Base-by-base conservation (phyloP, 164 flowering plant species). In the Magnolia sinica region DNA sequence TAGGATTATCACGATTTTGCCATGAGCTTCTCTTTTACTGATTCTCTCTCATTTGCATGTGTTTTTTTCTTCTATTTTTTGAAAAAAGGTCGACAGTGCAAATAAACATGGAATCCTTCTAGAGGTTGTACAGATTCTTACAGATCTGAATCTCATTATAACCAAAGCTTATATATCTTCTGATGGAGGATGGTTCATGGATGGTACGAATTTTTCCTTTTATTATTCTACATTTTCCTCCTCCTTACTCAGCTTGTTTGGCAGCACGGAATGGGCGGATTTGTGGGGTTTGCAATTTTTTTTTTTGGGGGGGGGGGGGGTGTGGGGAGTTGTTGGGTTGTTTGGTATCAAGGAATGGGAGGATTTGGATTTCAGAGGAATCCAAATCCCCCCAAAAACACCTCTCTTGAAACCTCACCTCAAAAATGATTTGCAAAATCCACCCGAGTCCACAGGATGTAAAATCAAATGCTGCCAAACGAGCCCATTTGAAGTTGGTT, bases 111-210 rank as follows among this genome's bases (percentile, higher is more conserved):
- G 97, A 49, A 90, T 93, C 29, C 94, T 95, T 65, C 87, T 95
- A 16, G 97, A 93, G 80, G 95, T 90, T 81, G 96, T 95, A 1
- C 98, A 95, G 84, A 82, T 92, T 73, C 93, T 95, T 64, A 89
- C 96, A 27, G 98, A 95, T 89, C 90, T 95, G 51, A 89, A 92
- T 76, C 96, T 95, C 66, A 79, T 85, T 68, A 83, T 95, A 29
- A 88, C 87, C 7, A 95, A 95, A 81, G 98, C 98, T 68, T 95
- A 95, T 69, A 93, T 95, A 9, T 90, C 92, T 67, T 93, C 97
- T 72, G 98, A 95, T 88, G 98, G 98, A 64, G 87, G 92, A 59
- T 95, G 98, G 98, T 91, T 95, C 85, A 95, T 95, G 98, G 98
- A 95, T 83, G 98, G 98, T 95, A 84, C 74, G 74, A n/a, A 52